Evolutionary conservation across 2,329 filamentous ascomycete species (phyloP).

Genomic region (Penicillium sp.): DNA sequence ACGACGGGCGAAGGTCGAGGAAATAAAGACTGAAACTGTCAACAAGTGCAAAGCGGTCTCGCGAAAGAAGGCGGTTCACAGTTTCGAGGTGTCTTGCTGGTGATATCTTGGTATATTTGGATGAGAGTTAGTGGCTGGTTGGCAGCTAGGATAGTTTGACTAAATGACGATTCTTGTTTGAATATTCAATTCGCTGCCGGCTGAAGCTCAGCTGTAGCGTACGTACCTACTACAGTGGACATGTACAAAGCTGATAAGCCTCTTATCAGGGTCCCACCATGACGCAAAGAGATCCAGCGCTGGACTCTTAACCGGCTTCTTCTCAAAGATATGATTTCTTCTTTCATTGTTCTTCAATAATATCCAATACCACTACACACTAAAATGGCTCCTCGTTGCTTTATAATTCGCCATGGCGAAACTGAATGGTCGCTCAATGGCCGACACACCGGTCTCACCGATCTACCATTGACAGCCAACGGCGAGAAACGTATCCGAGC

Average conservation of each 20-base stretch:
- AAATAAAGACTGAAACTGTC: background rate
- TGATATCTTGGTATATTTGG: background rate
- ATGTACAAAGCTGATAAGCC: background rate
- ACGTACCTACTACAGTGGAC: background rate
- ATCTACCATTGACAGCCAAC: conserved; percentile 78
- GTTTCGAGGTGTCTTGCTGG: conserved; percentile 10
- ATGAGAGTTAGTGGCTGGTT: background rate
- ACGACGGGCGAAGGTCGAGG: background rate
- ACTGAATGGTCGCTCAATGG: conserved; percentile 93
- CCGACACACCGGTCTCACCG: conserved; percentile 78
- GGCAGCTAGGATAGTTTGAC: background rate
- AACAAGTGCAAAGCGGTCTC: background rate
- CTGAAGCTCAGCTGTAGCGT: background rate
- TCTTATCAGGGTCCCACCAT: conserved; percentile 6
- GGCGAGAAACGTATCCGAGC: conserved; percentile 74
- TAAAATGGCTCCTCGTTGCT: conserved; percentile 65
- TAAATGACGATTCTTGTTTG: background rate
- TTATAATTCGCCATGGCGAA: conserved; percentile 86
- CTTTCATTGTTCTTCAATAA: background rate
- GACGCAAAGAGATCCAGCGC: conserved; percentile 5
- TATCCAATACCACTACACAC: background rate
- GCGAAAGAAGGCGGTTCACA: conserved; percentile 6
- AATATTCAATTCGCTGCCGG: background rate
- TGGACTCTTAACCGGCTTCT: conserved; percentile 4
- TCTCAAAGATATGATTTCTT: background rate